Base-by-base conservation (phyloP, 345 rosid genomes). In the Tarenaya hassleriana region DNA sequence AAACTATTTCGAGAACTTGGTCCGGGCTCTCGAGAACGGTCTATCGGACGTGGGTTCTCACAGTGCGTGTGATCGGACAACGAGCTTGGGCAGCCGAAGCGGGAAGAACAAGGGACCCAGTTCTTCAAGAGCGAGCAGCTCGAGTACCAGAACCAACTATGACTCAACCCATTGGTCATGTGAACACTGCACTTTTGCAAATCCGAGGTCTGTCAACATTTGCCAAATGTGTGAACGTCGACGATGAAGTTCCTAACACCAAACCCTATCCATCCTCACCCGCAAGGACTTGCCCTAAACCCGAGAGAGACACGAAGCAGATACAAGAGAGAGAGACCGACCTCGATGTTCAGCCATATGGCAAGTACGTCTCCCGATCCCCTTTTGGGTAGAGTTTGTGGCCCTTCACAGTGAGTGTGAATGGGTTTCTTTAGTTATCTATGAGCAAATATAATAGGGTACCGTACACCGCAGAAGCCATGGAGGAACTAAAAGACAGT, bases 1-100 rank as follows among this genome's bases (percentile, higher is more conserved):
- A 56, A 83, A 81, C 70, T 83, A 86, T 68, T 86, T 86, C 42
- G 92, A 86, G 78, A 86, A 83, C 69, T 62, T 86, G 45, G 95
- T 86, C 20, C 76, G 80, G 34, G 95, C 95, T 7, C 58, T 86
- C 13, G 92, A 86, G 68, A 86, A 81, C 49, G 95, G 95, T 41
- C 71, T 86, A 13, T 78, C 95, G 27, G 92, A 86, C 63, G 88
- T 86, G 58, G 77, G 71, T 57, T 53, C 82, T 3, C 77, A 64
- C 29, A 76, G 76, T 63, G 68, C 76, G 55, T 74, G 76, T 68
- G 76, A 70, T 74, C 66, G 77, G 69, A 60, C 68, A 8, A 56
- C 56, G 80, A 58, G 69, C 50, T 17, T 72, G 61, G 74, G 78
- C 24, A 41, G 60, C 47, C 64, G 73, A 15, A 67, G 58, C 56